A percentile compares a stretch with the other conserved stretches of the same genome.
Conservation (phyloP, 768 basidiomycete species). For the Hirschioporus abietinus region DNA sequence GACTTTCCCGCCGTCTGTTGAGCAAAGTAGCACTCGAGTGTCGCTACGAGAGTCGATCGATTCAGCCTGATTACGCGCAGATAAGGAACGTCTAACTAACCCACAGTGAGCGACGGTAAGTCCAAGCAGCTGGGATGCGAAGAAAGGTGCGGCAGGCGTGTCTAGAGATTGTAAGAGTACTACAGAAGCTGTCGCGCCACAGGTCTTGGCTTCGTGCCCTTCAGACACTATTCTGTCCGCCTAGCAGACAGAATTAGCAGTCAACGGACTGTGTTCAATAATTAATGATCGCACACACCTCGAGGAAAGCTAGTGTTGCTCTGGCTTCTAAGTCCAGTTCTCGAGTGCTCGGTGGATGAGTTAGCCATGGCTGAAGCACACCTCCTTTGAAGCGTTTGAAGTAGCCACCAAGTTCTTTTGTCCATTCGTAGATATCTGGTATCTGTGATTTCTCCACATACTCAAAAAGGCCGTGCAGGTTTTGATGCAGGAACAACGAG, state of each 20-base stretch:
- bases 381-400: constrained; percentile 88
- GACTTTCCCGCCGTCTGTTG: constrained; percentile 66
- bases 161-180: constrained; percentile 91
- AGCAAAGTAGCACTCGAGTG: constrained; percentile 81
- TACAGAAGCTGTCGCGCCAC: constrained; percentile 89
- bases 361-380: constrained; percentile 62
- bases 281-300: constrained; percentile 42
- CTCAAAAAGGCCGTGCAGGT: constrained; percentile 83
- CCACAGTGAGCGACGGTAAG: constrained; percentile 93
- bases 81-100: constrained; percentile 31
- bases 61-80: not conserved
- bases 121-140: constrained; percentile 65
- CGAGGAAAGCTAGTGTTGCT: constrained; percentile 81
- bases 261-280: constrained; percentile 6
- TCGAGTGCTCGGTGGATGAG: constrained; percentile 24
- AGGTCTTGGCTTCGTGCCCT: constrained; percentile 63
- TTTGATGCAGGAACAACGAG: constrained; percentile 77
- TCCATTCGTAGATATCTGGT: constrained; percentile 71
- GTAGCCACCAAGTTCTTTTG: constrained; percentile 81
- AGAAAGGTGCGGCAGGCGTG: constrained; percentile 74
- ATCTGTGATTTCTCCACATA: constrained; percentile 65
- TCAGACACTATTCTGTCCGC: constrained; percentile 71
- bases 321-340: constrained; percentile 75
- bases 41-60: constrained; percentile 47
- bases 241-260: constrained; percentile 30